Evolutionary conservation across 202 grass and related monocot genomes (phyloP).

Genomic region (Brachypodium distachyon): DNA sequence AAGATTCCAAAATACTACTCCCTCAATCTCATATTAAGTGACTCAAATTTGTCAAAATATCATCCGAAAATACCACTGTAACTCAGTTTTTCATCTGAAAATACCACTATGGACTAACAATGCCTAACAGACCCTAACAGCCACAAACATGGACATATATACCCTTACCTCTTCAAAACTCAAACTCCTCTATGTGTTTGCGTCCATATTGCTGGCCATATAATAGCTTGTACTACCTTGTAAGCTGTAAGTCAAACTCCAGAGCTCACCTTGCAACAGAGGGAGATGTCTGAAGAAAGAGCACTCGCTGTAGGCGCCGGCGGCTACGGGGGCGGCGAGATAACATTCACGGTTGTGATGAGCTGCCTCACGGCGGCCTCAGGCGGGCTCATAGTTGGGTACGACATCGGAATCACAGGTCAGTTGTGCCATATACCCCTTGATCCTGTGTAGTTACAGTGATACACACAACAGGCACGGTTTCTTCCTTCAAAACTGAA

Average conservation of each 20-base stretch:
- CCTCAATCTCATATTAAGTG: too few species aligned
- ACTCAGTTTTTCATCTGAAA: too few species aligned
- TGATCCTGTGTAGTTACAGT: not conserved
- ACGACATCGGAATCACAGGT: conserved; percentile 60
- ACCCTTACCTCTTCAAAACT: too few species aligned
- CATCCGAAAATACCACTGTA: too few species aligned
- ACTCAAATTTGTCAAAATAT: too few species aligned
- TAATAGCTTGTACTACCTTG: not conserved
- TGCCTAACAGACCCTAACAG: too few species aligned
- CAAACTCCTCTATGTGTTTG: too few species aligned
- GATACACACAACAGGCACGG: not conserved
- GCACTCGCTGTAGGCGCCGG: not conserved
- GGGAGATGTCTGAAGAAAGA: not conserved
- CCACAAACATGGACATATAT: too few species aligned
- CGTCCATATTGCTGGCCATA: not conserved
- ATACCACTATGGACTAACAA: too few species aligned
- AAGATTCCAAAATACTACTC: too few species aligned
- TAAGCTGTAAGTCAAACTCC: not conserved
- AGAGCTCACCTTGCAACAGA: not conserved
- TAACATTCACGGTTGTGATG: conserved; percentile 41
- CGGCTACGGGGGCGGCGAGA: not conserved
- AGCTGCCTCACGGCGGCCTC: conserved; percentile 67
- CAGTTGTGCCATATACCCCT: not conserved
- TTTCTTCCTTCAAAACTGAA: not conserved
- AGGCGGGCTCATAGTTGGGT: conserved; percentile 52